Evolutionary conservation across 768 basidiomycete species (phyloP).

Genomic region (Mycena pura): DNA sequence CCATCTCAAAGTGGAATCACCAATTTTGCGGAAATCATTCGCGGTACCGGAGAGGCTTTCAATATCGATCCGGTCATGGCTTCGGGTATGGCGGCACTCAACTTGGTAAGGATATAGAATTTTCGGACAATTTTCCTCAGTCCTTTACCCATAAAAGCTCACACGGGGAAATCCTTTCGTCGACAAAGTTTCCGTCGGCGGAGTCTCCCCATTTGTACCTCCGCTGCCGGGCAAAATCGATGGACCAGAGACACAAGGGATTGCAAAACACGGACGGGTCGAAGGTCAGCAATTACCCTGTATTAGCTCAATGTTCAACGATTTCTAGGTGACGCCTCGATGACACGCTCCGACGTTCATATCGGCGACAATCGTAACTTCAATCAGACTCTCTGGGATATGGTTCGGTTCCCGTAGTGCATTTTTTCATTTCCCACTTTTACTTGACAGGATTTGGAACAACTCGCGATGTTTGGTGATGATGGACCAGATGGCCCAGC

Average conservation of each 20-base stretch:
- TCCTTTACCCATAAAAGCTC: not conserved
- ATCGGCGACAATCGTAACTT: constrained; percentile 13
- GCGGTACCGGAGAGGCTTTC: not conserved
- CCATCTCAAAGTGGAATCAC: constrained; percentile 2
- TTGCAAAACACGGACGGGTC: constrained; percentile 11
- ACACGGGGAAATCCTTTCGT: constrained; percentile 6
- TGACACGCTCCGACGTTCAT: constrained; percentile 9
- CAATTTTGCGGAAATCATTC: not conserved
- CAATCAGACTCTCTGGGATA: constrained; percentile 4
- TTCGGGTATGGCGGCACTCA: not conserved
- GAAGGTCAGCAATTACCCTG: constrained; percentile 5
- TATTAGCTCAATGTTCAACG: not conserved
- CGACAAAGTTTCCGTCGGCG: constrained; percentile 9
- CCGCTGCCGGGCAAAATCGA: constrained; percentile 3
- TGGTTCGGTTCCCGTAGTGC: not conserved
- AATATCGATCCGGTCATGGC: not conserved
- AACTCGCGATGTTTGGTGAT: constrained; percentile 8
- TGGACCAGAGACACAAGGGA: constrained; percentile 7
- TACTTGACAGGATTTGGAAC: constrained; percentile 5
- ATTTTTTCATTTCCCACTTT: not conserved
- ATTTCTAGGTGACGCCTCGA: constrained; percentile 12
- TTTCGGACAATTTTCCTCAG: not conserved
- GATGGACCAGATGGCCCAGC: constrained; percentile 5
- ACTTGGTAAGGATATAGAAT: not conserved
- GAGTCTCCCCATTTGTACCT: constrained; percentile 3